phyloP scores from a whole-genome alignment of 2,329 filamentous ascomycete species.

The Aspergillus quadrilineatus region DNA sequence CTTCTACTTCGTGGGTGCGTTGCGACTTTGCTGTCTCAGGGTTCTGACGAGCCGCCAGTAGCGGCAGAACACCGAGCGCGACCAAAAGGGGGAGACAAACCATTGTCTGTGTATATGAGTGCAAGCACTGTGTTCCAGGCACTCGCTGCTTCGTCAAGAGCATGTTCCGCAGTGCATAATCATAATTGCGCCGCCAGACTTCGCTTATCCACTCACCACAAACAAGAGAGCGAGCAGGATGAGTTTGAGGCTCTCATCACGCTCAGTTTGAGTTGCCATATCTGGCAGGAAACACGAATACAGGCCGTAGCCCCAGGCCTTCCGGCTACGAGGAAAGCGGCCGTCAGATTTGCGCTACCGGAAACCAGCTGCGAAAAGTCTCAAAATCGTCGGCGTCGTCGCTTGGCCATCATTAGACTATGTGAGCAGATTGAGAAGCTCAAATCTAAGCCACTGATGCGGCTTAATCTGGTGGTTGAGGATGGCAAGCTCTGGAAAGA shows the following conservation, averaged over 20 bases:
- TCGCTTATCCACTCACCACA: conserved; percentile 5
- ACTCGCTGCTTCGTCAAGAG: background rate
- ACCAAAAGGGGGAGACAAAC: background rate
- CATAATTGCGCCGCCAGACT: conserved; percentile 11
- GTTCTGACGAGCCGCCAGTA: background rate
- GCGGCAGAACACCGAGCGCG: background rate
- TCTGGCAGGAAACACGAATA: conserved; percentile 9
- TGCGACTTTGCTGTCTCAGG: background rate
- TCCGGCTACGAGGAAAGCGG: background rate
- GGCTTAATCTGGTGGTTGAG: conserved; percentile 6
- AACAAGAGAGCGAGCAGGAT: background rate
- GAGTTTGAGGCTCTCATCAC: conserved; percentile 8
- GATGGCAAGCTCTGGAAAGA: conserved; percentile 12
- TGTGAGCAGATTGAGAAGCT: conserved; percentile 12
- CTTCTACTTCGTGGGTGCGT: conserved; percentile 5
- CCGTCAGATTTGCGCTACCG: conserved; percentile 1
- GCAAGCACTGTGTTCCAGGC: conserved; percentile 2
- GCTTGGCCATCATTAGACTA: background rate
- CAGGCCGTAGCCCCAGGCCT: background rate
- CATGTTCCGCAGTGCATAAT: background rate
- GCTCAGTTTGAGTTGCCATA: background rate
- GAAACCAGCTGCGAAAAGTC: background rate
- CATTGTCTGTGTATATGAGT: background rate
- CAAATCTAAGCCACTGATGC: conserved; percentile 4
- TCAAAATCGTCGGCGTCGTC: background rate